Evolutionary conservation across 2,329 filamentous ascomycete species (phyloP).

Genomic region (Microsporum audouinii): DNA sequence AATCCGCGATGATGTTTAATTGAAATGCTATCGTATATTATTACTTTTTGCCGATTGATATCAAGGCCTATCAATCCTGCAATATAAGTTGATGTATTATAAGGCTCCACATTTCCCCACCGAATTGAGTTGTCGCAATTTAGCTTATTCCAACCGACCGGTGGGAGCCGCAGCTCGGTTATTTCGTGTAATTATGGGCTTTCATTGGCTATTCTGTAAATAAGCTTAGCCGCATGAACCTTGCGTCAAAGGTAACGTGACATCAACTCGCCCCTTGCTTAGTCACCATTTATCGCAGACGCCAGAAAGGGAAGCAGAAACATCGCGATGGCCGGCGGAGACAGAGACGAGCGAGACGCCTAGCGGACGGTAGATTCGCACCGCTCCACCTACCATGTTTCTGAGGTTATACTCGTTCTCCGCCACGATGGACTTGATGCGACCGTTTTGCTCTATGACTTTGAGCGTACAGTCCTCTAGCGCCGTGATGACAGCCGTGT

Average conservation of each 20-base stretch:
- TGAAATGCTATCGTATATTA: background rate
- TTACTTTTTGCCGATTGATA: background rate
- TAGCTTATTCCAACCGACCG: background rate
- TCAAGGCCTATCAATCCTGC: background rate
- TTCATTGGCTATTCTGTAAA: background rate
- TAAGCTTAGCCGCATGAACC: background rate
- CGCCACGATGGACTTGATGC: background rate
- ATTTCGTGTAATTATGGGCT: background rate
- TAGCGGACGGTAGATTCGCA: conserved; percentile 7
- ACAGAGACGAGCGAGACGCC: background rate
- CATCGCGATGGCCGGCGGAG: background rate
- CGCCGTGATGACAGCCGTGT: conserved; percentile 9
- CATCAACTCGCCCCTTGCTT: background rate
- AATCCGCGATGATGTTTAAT: background rate
- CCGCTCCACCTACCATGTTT: conserved; percentile 6
- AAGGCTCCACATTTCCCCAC: background rate
- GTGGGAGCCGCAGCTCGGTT: background rate
- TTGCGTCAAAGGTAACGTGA: background rate
- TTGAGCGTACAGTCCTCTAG: background rate
- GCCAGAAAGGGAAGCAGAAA: background rate
- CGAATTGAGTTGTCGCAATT: background rate
- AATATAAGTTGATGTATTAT: background rate
- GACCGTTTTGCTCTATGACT: conserved; percentile 10
- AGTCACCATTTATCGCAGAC: background rate
- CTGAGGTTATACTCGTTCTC: conserved; percentile 6